phyloP scores from a whole-genome alignment of 768 basidiomycete genomes.

The Cyclocybe aegerita region DNA sequence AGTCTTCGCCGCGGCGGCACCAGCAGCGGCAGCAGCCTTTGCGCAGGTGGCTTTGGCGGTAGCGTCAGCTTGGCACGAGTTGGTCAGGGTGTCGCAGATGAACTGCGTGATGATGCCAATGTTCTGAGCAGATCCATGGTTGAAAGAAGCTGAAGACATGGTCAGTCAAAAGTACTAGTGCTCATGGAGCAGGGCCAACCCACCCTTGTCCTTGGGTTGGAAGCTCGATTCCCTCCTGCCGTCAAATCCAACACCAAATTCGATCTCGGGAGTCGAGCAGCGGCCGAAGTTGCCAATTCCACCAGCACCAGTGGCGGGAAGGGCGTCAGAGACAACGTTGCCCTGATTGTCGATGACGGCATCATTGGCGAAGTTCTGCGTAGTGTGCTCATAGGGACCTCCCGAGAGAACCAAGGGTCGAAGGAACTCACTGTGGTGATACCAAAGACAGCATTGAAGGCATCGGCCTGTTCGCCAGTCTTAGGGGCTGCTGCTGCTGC shows the following conservation, averaged over 20 bases:
- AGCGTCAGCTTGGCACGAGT: constrained; percentile 52
- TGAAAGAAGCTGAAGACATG: constrained; percentile 35
- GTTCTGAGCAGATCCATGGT: constrained; percentile 55
- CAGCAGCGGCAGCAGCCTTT: constrained; percentile 38
- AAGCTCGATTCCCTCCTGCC: constrained; percentile 51
- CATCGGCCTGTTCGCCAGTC: constrained; percentile 58
- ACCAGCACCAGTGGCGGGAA: too few species aligned
- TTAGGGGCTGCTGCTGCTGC: constrained; percentile 42
- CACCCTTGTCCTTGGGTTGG: constrained; percentile 49
- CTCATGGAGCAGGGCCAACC: constrained; percentile 4
- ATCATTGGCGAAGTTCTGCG: constrained; percentile 46
- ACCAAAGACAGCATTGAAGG: constrained; percentile 62
- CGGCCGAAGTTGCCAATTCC: too few species aligned
- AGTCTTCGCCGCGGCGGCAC: constrained; percentile 36
- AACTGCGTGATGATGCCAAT: constrained; percentile 56
- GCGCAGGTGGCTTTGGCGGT: constrained; percentile 50
- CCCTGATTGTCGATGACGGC: constrained; percentile 46
- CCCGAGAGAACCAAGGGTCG: not conserved
- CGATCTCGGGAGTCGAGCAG: too few species aligned
- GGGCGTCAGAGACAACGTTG: constrained; percentile 15
- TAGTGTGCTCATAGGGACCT: not conserved
- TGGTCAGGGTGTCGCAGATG: constrained; percentile 54
- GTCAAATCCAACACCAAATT: too few species aligned
- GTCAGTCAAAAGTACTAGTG: not conserved
- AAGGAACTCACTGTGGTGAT: constrained; percentile 37